Base-by-base conservation (phyloP, 2,329 filamentous ascomycete species). In the Hypomyces perniciosus region DNA sequence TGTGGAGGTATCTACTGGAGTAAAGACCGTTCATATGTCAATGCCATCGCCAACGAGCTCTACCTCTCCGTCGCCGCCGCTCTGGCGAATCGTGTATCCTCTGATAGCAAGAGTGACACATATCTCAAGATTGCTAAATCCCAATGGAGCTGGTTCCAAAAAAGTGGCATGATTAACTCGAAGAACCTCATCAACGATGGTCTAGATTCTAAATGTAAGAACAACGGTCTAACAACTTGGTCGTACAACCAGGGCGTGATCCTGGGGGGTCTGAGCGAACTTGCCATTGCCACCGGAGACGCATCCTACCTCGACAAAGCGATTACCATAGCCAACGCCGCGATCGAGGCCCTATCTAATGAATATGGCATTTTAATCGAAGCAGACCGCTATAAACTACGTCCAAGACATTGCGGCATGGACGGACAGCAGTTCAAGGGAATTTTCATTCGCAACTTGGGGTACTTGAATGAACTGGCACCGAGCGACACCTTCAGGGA, bases 351-450 rank as follows among this genome's bases (percentile, higher is more conserved):
- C 27, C 62, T 81, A 5, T 62, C 72, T 4, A 71, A 76, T 53
- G 51, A 64, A 0, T 64, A 73, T 47, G 72, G 74, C 8, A 69
- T 83, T 28, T 65, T 84, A 4, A 55, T 62, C 10, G 68, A 71
- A 58, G 59, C 61, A 7, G 66, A 65, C 54, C 56, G 63, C 34
- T 71, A 68, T 51, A 68, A 71, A 53, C 59, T 62, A 13, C 51
- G 56, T 10, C 46, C 56, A 7, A 64, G 64, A 38, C 57, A 69
- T 56, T 79, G 73, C 48, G 72, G 69, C 8, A 63, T 60, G 13
- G 77, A 83, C 53, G 77, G 73, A 1, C 73, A 79, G 33, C 81
- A 86, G 60, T 90, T 89, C 75, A 89, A 90, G 66, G 86, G 86
- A 4, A 72, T 88, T 34, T 87, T 88, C 56, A 73, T 80, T 12